Conservation (phyloP, 192 early-diverging fungal species). For the Gaertneriomyces semiglobifer region DNA sequence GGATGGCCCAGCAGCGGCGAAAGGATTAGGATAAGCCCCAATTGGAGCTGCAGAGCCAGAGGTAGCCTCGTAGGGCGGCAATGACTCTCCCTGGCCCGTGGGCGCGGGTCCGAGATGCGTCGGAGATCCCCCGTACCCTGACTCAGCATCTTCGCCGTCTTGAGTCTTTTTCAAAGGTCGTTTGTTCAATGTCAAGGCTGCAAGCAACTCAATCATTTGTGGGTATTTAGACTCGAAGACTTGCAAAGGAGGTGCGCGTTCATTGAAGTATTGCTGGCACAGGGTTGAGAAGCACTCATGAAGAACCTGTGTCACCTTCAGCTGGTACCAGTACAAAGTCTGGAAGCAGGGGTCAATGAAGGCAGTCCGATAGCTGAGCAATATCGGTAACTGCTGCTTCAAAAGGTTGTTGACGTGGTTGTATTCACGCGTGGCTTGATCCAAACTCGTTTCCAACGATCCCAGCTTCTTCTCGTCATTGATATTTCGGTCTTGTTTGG, state of each 20-base stretch:
- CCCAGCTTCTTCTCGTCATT: constrained; percentile 48
- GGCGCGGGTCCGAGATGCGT: not conserved
- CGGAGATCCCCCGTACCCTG: constrained; percentile 14
- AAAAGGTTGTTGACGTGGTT: constrained; percentile 77
- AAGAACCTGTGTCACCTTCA: constrained; percentile 48
- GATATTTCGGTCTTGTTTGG: constrained; percentile 39
- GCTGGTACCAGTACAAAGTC: constrained; percentile 79
- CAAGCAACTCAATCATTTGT: constrained; percentile 21
- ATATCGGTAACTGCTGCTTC: constrained; percentile 73
- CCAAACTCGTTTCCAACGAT: constrained; percentile 65
- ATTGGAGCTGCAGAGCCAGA: not conserved
- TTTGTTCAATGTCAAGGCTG: constrained; percentile 16
- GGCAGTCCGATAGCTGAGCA: constrained; percentile 67
- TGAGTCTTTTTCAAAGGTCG: constrained; percentile 1
- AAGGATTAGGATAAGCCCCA: constrained; percentile 7
- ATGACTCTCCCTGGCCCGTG: not conserved
- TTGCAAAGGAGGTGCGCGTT: constrained; percentile 7
- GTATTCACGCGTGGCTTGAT: constrained; percentile 80
- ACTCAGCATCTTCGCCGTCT: constrained; percentile 12
- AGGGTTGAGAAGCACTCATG: constrained; percentile 17
- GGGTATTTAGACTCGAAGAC: constrained; percentile 21
- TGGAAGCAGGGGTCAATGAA: constrained; percentile 88
- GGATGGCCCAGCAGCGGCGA: constrained; percentile 7
- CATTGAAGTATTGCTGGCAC: constrained; percentile 28
- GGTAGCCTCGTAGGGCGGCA: constrained; percentile 4